Evolutionary conservation across 1,284 basidiomycete species (phyloP), one percentile per base, ranked within the genome.

Genomic region (Malassezia furfur): DNA sequence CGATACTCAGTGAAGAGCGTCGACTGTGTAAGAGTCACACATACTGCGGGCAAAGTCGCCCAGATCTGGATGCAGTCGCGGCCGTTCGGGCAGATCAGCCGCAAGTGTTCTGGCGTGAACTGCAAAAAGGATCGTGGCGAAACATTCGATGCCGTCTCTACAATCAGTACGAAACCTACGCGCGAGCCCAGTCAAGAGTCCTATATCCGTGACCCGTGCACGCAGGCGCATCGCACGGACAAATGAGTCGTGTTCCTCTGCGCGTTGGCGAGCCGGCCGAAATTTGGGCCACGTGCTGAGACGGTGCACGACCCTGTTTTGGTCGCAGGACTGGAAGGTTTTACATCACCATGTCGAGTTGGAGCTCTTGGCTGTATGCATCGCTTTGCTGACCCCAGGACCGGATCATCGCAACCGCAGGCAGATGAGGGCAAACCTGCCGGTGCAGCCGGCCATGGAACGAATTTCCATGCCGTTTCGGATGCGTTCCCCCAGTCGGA

Each of bases 1-100:
- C 87, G 84, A 74, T 88, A 91, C 58, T 83, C 80, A 5, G 79
- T 80, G 77, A 91, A 93, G 6, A 91, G 75, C 0, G 85, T 83
- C n/a, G 82, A 79, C 77, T 78, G 54, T 10, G 8, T 82, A 78
- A 72, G 83, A 83, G 63, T 14, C n/a, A n/a, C 37, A 50, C 38
- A 10, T 30, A 49, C 31, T 7, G 19, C 44, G 4, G 38, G 49
- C 2, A 57, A 2, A 11, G 83, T 83, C 63, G 55, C 38, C 54
- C 54, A 57, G 15, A 57, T 32, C 34, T 57, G 54, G 5, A 52
- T 50, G n/a, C 54, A 49, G n/a, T 57, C 49, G 11, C 39, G 49
- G 7, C 54, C 45, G 14, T 39, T 39, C 10, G 54, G 54, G 8
- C 50, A 51, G 12, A 57, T 57, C 4, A 57, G 34, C 15, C 54